These are phyloP conservation scores for Bertia moriformis DNA, from an alignment of 2,329 filamentous ascomycete species.

Conservation along the genomic window DNA sequence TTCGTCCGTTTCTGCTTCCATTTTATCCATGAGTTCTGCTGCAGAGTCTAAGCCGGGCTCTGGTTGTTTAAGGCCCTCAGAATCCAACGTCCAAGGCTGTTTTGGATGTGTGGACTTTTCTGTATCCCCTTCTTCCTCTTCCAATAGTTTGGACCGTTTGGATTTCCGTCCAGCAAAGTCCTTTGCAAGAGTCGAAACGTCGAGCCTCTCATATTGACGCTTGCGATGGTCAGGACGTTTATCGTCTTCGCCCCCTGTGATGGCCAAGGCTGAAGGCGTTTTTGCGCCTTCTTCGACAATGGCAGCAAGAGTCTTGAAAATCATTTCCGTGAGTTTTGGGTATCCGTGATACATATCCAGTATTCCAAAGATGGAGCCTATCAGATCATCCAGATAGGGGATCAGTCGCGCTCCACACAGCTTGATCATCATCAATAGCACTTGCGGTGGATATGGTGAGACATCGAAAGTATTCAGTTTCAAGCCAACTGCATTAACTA, in stretches of 20 bases:
- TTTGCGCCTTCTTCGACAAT: constrained; percentile 45
- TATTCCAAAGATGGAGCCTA: constrained; percentile 47
- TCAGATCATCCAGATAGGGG: constrained; percentile 49
- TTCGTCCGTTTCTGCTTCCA: constrained; percentile 10
- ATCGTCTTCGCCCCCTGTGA: constrained; percentile 15
- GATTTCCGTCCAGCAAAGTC: neutral
- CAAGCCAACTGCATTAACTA: constrained; percentile 46
- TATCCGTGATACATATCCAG: constrained; percentile 51
- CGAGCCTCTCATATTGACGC: neutral
- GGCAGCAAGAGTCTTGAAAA: constrained; percentile 41
- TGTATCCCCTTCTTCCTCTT: neutral
- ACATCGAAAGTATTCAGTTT: constrained; percentile 51
- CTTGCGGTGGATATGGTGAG: constrained; percentile 46
- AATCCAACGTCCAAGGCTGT: neutral
- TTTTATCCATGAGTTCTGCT: neutral
- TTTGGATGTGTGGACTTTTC: neutral
- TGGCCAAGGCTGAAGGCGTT: constrained; percentile 26
- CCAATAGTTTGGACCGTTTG: neutral
- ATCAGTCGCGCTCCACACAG: constrained; percentile 41
- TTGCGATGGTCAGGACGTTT: constrained; percentile 3
- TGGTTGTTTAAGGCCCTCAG: neutral
- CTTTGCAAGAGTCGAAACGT: neutral
- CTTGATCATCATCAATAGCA: constrained; percentile 50
- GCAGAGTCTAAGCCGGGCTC: too few relatives aligned
- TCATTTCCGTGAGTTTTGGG: constrained; percentile 40